These are phyloP conservation scores for Magnolia changhungtana DNA, from an alignment of 164 flowering plant genomes.

Conservation along the genomic window DNA sequence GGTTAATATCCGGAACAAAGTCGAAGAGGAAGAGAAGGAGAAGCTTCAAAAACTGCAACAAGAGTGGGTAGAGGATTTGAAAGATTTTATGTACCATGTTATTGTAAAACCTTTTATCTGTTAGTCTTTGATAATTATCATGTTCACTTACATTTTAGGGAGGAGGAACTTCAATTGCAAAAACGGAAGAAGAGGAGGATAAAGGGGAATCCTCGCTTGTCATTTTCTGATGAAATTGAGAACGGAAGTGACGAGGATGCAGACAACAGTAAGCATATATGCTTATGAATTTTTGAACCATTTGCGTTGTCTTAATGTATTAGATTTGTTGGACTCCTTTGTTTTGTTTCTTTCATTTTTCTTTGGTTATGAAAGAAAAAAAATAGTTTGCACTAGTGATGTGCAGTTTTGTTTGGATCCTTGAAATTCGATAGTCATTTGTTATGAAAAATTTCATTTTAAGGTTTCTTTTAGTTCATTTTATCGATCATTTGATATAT, in stretches of 20 bases:
- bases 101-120: neutral
- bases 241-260: slow-evolving; percentile 73
- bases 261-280: slow-evolving; percentile 38
- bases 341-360: neutral
- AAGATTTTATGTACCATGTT: neutral
- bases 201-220: slow-evolving; percentile 68
- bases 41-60: slow-evolving; percentile 89
- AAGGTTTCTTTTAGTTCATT: too few relatives aligned
- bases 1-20: slow-evolving; percentile 75
- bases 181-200: slow-evolving; percentile 84
- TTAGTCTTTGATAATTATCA: neutral
- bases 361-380: neutral
- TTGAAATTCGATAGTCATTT: too few relatives aligned
- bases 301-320: neutral
- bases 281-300: slow-evolving; percentile 7
- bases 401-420: neutral
- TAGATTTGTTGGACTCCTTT: neutral
- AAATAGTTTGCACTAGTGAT: neutral
- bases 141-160: slow-evolving; percentile 35
- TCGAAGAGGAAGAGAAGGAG: slow-evolving; percentile 99
- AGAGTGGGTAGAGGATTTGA: slow-evolving; percentile 57
- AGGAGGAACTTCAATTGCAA: slow-evolving; percentile 78
- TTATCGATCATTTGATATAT: too few relatives aligned
- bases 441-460: too few relatives aligned
- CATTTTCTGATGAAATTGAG: slow-evolving; percentile 82